A percentile compares a stretch with the other conserved stretches of the same genome.
phyloP scores from a whole-genome alignment of 352 stramenopile species.

The Globisporangium acanthophoron region DNA sequence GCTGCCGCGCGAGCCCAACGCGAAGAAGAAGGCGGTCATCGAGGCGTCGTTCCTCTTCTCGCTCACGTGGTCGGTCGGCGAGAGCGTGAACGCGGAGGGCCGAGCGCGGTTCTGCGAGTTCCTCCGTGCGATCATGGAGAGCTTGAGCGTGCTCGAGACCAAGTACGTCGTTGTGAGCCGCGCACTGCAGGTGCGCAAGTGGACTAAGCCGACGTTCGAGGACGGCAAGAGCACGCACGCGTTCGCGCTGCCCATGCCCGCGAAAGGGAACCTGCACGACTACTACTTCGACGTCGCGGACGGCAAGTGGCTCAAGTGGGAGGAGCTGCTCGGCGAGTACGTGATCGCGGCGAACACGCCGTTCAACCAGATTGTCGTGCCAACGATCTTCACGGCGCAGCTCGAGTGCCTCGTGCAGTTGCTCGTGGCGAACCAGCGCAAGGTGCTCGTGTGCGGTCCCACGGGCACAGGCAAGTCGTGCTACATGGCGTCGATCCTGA shows the following conservation, averaged over 20 bases:
- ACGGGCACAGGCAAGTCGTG: slow-evolving; percentile 92
- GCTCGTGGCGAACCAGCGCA: slow-evolving; percentile 74
- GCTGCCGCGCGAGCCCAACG: slow-evolving; percentile 59
- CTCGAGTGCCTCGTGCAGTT: slow-evolving; percentile 86
- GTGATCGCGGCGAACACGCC: slow-evolving; percentile 80
- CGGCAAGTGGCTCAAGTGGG: slow-evolving; percentile 89
- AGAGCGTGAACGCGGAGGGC: slow-evolving; percentile 69
- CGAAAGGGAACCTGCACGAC: slow-evolving; percentile 78
- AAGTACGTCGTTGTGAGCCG: slow-evolving; percentile 75
- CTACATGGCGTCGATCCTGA: slow-evolving; percentile 87
- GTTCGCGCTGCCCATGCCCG: slow-evolving; percentile 45
- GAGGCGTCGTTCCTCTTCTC: slow-evolving; percentile 89
- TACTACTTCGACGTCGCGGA: slow-evolving; percentile 84
- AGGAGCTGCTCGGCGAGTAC: slow-evolving; percentile 85
- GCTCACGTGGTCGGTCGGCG: slow-evolving; percentile 89
- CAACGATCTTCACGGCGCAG: slow-evolving; percentile 91
- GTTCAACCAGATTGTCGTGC: slow-evolving; percentile 92
- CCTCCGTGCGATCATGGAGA: slow-evolving; percentile 67
- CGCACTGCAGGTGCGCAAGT: slow-evolving; percentile 79
- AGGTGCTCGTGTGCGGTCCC: slow-evolving; percentile 88
- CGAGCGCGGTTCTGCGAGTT: slow-evolving; percentile 79
- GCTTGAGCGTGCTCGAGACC: slow-evolving; percentile 56
- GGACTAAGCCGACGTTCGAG: slow-evolving; percentile 66
- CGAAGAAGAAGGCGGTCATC: slow-evolving; percentile 57
- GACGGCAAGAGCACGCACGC: slow-evolving; percentile 48